A percentile compares a stretch with the other conserved stretches of the same genome.
Conservation (phyloP, 2,329 filamentous ascomycete genomes). For the Claviceps capensis region DNA sequence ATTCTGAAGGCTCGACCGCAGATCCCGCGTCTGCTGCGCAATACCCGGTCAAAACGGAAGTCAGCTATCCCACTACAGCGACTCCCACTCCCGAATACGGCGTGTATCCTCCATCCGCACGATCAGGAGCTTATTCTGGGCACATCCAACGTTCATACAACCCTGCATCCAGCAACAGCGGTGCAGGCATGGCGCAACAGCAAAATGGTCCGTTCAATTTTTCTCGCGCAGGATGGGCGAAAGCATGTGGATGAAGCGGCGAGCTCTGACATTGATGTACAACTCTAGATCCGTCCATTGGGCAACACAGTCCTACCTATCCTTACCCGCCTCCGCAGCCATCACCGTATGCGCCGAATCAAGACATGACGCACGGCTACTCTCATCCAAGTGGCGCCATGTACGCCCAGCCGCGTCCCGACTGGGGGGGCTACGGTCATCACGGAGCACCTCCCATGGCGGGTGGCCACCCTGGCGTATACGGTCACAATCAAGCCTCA, state of each 20-base stretch:
- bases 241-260: constrained; percentile 64
- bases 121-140: constrained; percentile 75
- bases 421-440: constrained; percentile 58
- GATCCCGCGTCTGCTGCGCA: constrained; percentile 90
- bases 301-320: constrained; percentile 84
- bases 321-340: constrained; percentile 55
- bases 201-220: constrained; percentile 82
- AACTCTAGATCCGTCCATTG: constrained; percentile 98
- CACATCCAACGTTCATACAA: constrained; percentile 79
- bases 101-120: constrained; percentile 59
- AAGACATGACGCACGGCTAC: constrained; percentile 77
- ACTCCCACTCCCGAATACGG: constrained; percentile 86
- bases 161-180: constrained; percentile 58
- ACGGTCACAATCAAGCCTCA: constrained; percentile 41
- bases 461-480: constrained; percentile 35
- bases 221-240: constrained; percentile 69
- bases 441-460: constrained; percentile 35
- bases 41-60: constrained; percentile 73
- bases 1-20: constrained; percentile 78
- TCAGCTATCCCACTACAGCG: constrained; percentile 61
- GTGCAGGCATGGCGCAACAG: constrained; percentile 89
- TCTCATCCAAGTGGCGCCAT: constrained; percentile 47
- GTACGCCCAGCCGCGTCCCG: constrained; percentile 57
- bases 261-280: constrained; percentile 87
- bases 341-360: constrained; percentile 71